These are phyloP conservation scores for Kentomonas sorsogonicus DNA, from an alignment of 208 protist genomes.

Conservation along the genomic window DNA sequence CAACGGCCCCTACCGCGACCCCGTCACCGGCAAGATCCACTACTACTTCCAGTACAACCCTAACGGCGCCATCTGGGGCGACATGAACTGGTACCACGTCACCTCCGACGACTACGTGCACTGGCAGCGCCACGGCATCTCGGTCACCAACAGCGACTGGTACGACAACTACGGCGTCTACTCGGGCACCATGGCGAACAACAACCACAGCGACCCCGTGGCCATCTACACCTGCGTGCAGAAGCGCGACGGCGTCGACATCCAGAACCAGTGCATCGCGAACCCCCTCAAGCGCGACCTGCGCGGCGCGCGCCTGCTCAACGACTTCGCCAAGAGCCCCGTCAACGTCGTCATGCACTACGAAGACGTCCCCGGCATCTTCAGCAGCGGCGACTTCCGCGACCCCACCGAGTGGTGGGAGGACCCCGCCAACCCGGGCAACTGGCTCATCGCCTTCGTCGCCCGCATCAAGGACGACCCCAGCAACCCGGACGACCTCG, in stretches of 20 bases:
- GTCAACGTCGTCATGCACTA: conserved; percentile 34
- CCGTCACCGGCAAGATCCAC: conserved; percentile 42
- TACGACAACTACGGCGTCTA: conserved; percentile 46
- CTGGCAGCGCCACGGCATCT: conserved; percentile 29
- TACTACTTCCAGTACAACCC: conserved; percentile 73
- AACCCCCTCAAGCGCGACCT: conserved; percentile 17
- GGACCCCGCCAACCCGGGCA: conserved; percentile 25
- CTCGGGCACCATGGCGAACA: conserved; percentile 47
- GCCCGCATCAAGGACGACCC: conserved; percentile 27
- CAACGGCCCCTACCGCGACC: conserved; percentile 56
- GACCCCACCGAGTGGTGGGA: conserved; percentile 50
- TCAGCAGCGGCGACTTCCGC: conserved; percentile 35
- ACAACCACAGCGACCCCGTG: conserved; percentile 27
- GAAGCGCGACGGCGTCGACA: conserved; percentile 31
- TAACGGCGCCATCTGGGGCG: conserved; percentile 40
- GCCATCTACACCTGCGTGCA: conserved; percentile 44
- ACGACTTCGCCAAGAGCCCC: conserved; percentile 24
- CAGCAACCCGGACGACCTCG: too few relatives aligned
- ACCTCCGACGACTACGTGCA: conserved; percentile 55
- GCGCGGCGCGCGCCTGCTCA: conserved; percentile 19
- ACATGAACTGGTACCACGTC: conserved; percentile 59
- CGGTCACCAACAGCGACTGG: conserved; percentile 29
- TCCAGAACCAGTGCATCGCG: conserved; percentile 50
- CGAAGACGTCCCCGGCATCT: conserved; percentile 27
- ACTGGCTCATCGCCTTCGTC: conserved; percentile 39